phyloP scores from a whole-genome alignment of 2,329 filamentous ascomycete genomes.

The Arthrinium phaeospermum region DNA sequence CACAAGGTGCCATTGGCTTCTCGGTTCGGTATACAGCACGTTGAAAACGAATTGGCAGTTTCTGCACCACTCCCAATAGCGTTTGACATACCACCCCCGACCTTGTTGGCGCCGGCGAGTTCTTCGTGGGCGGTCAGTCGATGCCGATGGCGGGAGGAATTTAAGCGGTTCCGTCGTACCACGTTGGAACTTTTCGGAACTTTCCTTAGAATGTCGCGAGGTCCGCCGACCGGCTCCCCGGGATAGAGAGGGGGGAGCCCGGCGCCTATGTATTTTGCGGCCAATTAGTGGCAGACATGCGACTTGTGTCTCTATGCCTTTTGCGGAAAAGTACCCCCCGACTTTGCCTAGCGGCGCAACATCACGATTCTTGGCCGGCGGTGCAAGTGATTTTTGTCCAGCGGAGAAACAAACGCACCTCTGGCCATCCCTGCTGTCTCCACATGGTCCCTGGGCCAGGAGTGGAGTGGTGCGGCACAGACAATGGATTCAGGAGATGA shows the following conservation, averaged over 20 bases:
- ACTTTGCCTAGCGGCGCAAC: background rate
- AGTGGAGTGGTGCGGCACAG: background rate
- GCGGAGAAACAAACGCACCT: background rate
- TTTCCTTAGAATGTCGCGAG: too few relatives aligned
- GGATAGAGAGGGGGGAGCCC: background rate
- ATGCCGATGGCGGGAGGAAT: background rate
- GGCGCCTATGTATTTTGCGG: too few relatives aligned
- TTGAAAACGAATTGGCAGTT: background rate
- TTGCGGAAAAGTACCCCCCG: background rate
- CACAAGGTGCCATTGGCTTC: too few relatives aligned
- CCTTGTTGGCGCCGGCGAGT: too few relatives aligned
- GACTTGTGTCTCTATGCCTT: background rate
- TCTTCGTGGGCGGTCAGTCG: background rate
- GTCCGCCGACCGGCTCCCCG: too few relatives aligned
- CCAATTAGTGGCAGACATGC: too few relatives aligned
- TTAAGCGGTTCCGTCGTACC: background rate
- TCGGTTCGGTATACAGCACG: background rate
- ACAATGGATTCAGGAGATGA: background rate
- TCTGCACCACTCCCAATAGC: too few relatives aligned
- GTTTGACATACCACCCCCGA: too few relatives aligned
- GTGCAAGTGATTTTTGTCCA: background rate
- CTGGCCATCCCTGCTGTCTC: background rate
- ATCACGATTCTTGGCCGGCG: background rate
- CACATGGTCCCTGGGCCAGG: background rate
- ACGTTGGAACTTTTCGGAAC: background rate